Evolutionary conservation across 352 stramenopile genomes (phyloP).

Genomic region (Pythium sp.): DNA sequence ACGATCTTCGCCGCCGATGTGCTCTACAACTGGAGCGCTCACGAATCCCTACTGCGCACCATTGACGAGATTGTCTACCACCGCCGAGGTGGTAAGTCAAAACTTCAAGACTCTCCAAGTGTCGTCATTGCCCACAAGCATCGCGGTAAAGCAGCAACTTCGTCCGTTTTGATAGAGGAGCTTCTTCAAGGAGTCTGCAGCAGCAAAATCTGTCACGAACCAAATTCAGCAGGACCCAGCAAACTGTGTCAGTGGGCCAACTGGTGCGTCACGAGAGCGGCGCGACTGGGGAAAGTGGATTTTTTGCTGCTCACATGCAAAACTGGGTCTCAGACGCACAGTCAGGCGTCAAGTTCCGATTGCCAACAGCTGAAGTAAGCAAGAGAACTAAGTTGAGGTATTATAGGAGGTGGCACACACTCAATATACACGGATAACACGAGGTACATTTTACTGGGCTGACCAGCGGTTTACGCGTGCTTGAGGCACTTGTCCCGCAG

Average conservation of each 20-base stretch:
- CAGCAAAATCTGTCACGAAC: not conserved
- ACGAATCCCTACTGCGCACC: constrained; percentile 41
- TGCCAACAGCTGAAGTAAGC: not conserved
- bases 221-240: not conserved
- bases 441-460: not conserved
- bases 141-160: constrained; percentile 23
- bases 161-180: constrained; percentile 24
- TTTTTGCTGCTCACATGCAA: constrained; percentile 24
- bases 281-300: constrained; percentile 21
- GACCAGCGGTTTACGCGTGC: not conserved
- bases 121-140: constrained; percentile 59
- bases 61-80: constrained; percentile 16
- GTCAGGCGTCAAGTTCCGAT: not conserved
- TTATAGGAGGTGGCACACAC: not conserved
- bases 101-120: not conserved
- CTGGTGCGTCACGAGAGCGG: constrained; percentile 24
- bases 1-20: constrained; percentile 54
- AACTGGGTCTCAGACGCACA: not conserved
- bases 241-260: constrained; percentile 24
- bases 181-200: constrained; percentile 16
- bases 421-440: not conserved
- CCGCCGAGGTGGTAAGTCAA: not conserved
- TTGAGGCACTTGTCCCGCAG: constrained; percentile 39
- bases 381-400: no score
- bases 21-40: constrained; percentile 57